Conservation (phyloP, 129 eudicot genomes). For the Saposhnikovia divaricata region DNA sequence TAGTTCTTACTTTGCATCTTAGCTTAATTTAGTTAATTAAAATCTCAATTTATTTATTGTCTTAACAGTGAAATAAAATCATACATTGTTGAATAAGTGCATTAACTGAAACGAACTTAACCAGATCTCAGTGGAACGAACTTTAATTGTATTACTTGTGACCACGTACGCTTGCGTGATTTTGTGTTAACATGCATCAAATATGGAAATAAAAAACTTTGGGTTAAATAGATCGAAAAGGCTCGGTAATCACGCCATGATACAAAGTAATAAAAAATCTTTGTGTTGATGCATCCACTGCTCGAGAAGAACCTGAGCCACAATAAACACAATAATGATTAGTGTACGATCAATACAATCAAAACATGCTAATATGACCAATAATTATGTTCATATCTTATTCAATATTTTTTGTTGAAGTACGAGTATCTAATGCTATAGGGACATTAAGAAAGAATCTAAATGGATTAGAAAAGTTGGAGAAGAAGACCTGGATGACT, state of each 20-base stretch:
- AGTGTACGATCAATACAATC: no score
- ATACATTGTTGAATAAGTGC: no score
- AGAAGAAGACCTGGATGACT: slow-evolving; percentile 20
- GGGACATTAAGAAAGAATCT: neutral
- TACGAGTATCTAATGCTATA: neutral
- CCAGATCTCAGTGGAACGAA: no score
- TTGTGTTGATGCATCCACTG: slow-evolving; percentile 3
- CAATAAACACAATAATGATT: neutral
- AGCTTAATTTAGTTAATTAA: no score
- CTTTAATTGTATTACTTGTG: no score
- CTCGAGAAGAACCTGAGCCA: slow-evolving; percentile 16
- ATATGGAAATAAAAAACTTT: no score
- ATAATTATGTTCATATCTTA: neutral
- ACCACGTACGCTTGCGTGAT: no score
- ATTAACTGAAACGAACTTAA: no score
- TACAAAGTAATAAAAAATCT: neutral
- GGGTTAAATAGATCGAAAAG: neutral
- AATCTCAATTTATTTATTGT: no score
- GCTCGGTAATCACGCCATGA: slow-evolving; percentile 1
- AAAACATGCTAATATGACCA: neutral
- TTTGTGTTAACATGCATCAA: no score
- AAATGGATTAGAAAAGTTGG: neutral
- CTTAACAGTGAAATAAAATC: no score
- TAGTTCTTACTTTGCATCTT: no score
- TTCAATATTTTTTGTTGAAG: neutral